Conservation (phyloP, 192 early-diverging fungal species). For the Anaeromyces robustus region DNA sequence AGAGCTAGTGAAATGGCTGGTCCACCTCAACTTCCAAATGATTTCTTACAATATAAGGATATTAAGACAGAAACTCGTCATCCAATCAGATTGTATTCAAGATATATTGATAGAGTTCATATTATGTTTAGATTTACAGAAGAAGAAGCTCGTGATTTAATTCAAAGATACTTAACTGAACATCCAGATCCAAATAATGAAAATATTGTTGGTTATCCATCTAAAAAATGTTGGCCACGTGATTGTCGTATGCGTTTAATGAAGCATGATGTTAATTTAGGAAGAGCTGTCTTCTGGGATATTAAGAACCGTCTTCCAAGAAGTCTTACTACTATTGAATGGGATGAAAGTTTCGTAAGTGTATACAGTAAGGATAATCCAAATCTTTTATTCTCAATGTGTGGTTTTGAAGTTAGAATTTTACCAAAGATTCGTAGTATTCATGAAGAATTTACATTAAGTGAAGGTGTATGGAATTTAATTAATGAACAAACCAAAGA, state of each 20-base stretch:
- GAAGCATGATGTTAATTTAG: conserved; percentile 96
- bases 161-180: conserved; percentile 93
- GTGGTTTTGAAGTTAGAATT: conserved; percentile 91
- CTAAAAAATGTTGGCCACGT: conserved; percentile 97
- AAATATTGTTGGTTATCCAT: conserved; percentile 95
- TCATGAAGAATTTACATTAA: conserved; percentile 76
- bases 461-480: conserved; percentile 83
- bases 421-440: conserved; percentile 76
- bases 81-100: conserved; percentile 88
- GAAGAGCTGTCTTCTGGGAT: conserved; percentile 98
- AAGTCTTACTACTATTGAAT: conserved; percentile 92
- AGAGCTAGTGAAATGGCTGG: conserved; percentile 96
- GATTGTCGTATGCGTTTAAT: conserved; percentile 98
- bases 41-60: conserved; percentile 92
- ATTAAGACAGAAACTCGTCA: conserved; percentile 82
- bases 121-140: conserved; percentile 87
- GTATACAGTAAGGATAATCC: conserved; percentile 98
- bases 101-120: conserved; percentile 86
- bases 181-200: conserved; percentile 98
- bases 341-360: conserved; percentile 90
- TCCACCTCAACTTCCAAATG: conserved; percentile 77
- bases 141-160: conserved; percentile 85
- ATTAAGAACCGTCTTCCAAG: conserved; percentile 95
- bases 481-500: conserved; percentile 96
- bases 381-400: conserved; percentile 84